These are phyloP conservation scores for Echinosophora koreensis DNA, from an alignment of 306 rosid species.

Conservation along the genomic window DNA sequence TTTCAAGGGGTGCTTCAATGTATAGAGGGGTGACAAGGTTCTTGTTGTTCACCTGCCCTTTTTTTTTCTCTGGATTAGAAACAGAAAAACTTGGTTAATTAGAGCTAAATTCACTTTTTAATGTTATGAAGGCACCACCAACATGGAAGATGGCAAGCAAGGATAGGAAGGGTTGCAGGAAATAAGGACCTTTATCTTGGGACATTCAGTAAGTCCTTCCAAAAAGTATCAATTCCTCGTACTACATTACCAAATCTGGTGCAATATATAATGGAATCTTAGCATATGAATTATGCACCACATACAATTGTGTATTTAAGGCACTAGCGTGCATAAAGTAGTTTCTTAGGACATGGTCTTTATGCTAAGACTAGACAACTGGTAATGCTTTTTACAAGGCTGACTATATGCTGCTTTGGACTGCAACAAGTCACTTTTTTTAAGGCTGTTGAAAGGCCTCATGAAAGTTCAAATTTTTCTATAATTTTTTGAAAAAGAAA, in stretches of 20 bases:
- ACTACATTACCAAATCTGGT: neutral
- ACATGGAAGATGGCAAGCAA: constrained; percentile 99
- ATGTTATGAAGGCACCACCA: constrained; percentile 80
- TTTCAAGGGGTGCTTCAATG: constrained; percentile 96
- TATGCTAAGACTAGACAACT: constrained; percentile 23
- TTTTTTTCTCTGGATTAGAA: neutral
- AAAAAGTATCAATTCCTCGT: constrained; percentile 25
- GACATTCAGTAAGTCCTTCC: constrained; percentile 77
- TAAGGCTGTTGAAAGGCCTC: constrained; percentile 51
- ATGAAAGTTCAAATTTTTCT: neutral
- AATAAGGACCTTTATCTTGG: constrained; percentile 97
- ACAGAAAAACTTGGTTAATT: neutral
- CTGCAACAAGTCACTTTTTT: constrained; percentile 45
- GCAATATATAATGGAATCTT: neutral
- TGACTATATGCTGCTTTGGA: constrained; percentile 51
- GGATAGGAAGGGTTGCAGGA: constrained; percentile 95
- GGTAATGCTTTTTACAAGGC: constrained; percentile 55
- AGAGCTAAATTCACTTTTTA: neutral
- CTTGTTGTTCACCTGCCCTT: neutral
- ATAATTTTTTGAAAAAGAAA: neutral
- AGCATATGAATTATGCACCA: neutral
- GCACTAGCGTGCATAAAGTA: neutral
- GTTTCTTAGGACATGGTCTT: constrained; percentile 17
- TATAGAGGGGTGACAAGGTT: constrained; percentile 98
- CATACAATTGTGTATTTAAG: neutral